Base-by-base conservation (phyloP, 2,329 filamentous ascomycete species). In the Alternaria brassicae region DNA sequence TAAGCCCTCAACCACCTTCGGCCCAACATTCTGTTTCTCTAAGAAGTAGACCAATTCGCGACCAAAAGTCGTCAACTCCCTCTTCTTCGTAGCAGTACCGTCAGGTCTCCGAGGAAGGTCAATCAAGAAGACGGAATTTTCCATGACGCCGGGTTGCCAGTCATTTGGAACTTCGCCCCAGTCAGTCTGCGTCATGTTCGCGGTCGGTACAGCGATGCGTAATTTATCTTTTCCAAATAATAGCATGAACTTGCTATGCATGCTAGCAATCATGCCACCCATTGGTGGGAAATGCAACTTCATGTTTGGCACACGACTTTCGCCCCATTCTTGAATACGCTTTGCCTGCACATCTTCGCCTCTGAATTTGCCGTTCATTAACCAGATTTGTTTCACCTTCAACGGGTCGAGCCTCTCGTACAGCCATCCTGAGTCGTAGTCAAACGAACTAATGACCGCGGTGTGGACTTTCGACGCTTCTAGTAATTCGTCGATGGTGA, bases 241-340 rank as follows among this genome's bases (percentile, higher is more conserved):
- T 1, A 98, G 79, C 85, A 96, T 93, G 41, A 98, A 82, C 74
- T 99, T 98, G 49, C 92, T 96, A 77, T 98, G 95, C 93, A 98
- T 97, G 69, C 85, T 88, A 23, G 88, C 89, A 6, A 87, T 79
- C 45, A 86, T 82, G 2, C 87, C 86, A 39, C 87, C 82, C 91
- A 97, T 94, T 2, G 85, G 85, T 15, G 94, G 94, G 72, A 98
- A 97, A 73, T 91, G 93, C 55, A 88, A 68, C 19, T 86, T 86
- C 55, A 96, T 82, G 50, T 84, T 83, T 10, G 73, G 72, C 65
- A 85, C 79, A 9, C 72, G 75, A 5, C 45, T 58, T 3, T 75
- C 76, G 25, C 79, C 30, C 65, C 72, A 64, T 13, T 68, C 75
- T 50, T 57, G 67, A 51, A 56, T 48, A 53, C 61, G 68, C 40